Evolutionary conservation across 345 rosid species (phyloP).

Genomic region (Eucalyptus pauciflora): DNA sequence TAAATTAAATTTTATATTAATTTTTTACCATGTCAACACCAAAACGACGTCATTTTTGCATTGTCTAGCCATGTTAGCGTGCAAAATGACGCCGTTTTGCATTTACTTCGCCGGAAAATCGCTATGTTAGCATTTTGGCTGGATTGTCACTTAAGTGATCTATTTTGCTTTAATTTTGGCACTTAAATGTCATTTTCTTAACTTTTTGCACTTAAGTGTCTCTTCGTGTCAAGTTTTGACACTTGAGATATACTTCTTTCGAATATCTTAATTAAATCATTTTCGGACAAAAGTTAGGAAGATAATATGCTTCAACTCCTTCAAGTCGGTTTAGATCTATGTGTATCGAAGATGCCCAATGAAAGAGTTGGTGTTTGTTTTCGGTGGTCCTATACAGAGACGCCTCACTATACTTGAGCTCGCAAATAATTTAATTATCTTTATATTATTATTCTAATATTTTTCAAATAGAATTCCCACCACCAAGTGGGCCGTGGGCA

Average conservation of each 20-base stretch:
- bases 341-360: not conserved
- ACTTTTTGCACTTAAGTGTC: no score
- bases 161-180: no score
- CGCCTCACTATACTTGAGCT: not conserved
- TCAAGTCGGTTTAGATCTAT: not conserved
- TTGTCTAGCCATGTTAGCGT: no score
- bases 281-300: not conserved
- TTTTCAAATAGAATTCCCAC: not conserved
- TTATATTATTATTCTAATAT: not conserved
- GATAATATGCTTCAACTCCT: not conserved
- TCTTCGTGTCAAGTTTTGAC: no score
- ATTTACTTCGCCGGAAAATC: no score
- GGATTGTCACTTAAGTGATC: no score
- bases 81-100: no score
- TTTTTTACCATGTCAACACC: no score
- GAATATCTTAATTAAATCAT: not conserved
- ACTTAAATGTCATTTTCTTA: no score
- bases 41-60: no score
- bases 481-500: not conserved
- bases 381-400: not conserved
- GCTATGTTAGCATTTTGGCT: no score
- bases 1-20: no score
- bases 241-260: not conserved
- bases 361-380: not conserved
- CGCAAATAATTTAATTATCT: not conserved